Evolutionary conservation across 768 basidiomycete genomes (phyloP), one percentile per base, ranked within the genome.

Genomic region (Panaeolus cyanescens): DNA sequence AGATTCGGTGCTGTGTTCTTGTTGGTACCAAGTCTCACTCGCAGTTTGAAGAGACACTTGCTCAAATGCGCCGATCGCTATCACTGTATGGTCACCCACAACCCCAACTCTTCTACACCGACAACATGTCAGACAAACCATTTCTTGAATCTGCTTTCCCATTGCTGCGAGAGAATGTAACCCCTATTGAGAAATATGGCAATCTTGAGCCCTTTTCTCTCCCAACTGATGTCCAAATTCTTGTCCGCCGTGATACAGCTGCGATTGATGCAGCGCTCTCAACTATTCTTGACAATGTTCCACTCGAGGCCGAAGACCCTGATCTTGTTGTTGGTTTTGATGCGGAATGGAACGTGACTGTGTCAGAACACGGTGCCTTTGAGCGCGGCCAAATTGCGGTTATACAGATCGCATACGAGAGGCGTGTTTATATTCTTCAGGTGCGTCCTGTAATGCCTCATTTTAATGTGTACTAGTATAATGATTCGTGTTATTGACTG

Each of bases 81-180:
- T 20, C 64, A 0, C 42, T 59, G 19, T 75, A 72, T 67, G 71
- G 74, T 3, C 72, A 72, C 36, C 28, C 40, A 1, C 59, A 68
- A 25, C 68, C 70, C 9, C 1, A 22, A 1, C 22, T 71, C 3
- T 55, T 74, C 9, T 75, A 68, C 59, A 75, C 74, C 0, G 73
- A 77, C 40, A 72, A 68, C 39, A 67, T 75, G 42, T 50, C 64
- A 0, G 74, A 75, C 55, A 74, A 72, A 34, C 34, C 59, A 3
- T 66, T 65, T n/a, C 62, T 68, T 0, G 64, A 66, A 32, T 4
- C 22, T 0, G 58, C 59, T 7, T 73, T 71, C 31, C 65, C 65
- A 1, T 67, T 65, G 0, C 69, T 73, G 33, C 56, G 54, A 2
- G 5, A 28, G 2, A 60, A 39, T 42, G 56, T 67, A 25, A 30